phyloP scores from a whole-genome alignment of 2,329 filamentous ascomycete species.

The Fusarium succisae region DNA sequence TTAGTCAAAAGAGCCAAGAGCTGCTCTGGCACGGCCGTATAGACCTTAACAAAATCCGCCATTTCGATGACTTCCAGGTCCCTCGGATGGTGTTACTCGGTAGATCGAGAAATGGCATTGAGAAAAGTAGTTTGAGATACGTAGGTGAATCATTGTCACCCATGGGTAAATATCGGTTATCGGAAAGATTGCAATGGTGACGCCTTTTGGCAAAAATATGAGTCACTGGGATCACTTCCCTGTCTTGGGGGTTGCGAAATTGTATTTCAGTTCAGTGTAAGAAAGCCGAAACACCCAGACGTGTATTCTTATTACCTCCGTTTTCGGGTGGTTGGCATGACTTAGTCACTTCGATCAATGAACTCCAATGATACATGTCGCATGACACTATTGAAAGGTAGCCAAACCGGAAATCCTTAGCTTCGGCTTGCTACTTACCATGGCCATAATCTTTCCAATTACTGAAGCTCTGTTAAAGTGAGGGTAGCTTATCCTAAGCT shows the following conservation, averaged over 20 bases:
- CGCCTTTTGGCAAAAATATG: slow-evolving; percentile 2
- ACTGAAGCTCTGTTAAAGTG: neutral
- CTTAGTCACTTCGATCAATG: neutral
- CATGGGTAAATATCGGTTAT: slow-evolving; percentile 39
- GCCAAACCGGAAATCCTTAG: neutral
- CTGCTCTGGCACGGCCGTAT: slow-evolving; percentile 43
- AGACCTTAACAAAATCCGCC: slow-evolving; percentile 31
- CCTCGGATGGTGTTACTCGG: neutral
- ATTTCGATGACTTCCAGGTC: slow-evolving; percentile 5
- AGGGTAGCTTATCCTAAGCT: neutral
- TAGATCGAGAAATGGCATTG: neutral
- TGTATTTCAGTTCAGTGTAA: too few relatives aligned
- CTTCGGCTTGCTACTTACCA: neutral
- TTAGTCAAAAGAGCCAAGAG: slow-evolving; percentile 59
- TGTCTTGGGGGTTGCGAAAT: too few relatives aligned
- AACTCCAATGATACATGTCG: too few relatives aligned
- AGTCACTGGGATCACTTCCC: slow-evolving; percentile 2
- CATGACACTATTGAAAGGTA: neutral
- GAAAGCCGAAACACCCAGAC: neutral
- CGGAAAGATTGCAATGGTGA: neutral
- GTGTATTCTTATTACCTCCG: neutral
- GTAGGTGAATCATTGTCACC: neutral
- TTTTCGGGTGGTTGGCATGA: neutral
- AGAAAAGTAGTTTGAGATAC: neutral
- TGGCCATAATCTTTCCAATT: neutral